Base-by-base conservation (phyloP, 2,329 filamentous ascomycete genomes). In the Cladorrhinum sp. region DNA sequence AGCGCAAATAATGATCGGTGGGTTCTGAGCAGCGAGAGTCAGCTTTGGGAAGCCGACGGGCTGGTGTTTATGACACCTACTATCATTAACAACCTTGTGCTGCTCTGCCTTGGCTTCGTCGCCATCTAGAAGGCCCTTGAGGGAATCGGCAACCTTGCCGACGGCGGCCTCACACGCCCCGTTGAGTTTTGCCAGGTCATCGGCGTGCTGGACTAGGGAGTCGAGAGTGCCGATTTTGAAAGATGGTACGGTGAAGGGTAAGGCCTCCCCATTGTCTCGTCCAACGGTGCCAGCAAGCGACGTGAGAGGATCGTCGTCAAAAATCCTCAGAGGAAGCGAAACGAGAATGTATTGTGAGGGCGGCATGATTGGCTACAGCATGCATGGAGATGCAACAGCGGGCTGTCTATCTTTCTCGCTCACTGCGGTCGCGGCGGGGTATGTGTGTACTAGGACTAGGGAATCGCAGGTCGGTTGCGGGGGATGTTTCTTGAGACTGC, bases 171-270 rank as follows among this genome's bases (percentile, higher is more conserved):
- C 86, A 74, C 92, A 96, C 36, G 85, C 83, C 36, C 82, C 75
- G 67, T 96, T 91, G 56, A 98, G 86, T 85, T 97, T 98, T 62
- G 88, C 84, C 58, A 99, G 81, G 72, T 98, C 95, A 72, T 99
- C 95, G 60, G 95, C 95, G 76, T 99, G 94, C 77, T 96, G 91
- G 50, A 99, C 92, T 61, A 99, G 82, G 42, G 90, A 92, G 78
- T 99, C 95, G 39, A 99, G 83, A 0, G 95, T 97, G 61, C 95
- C 95, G 74, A 99, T 96, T 81, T 98, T 99, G 84, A 99, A 97
- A 66, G 92, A 89, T 20, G 95, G 95, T 65, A 98, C 89, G 60
- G 85, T 79, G 73, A 98, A 97, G 2, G 87, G 86, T 56, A 86
- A 79, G 51, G 92, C 88, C 57, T 84, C 86, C 73, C 90, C 92